Evolutionary conservation across 2,329 filamentous ascomycete genomes (phyloP).

Genomic region (Xylaria sp.): DNA sequence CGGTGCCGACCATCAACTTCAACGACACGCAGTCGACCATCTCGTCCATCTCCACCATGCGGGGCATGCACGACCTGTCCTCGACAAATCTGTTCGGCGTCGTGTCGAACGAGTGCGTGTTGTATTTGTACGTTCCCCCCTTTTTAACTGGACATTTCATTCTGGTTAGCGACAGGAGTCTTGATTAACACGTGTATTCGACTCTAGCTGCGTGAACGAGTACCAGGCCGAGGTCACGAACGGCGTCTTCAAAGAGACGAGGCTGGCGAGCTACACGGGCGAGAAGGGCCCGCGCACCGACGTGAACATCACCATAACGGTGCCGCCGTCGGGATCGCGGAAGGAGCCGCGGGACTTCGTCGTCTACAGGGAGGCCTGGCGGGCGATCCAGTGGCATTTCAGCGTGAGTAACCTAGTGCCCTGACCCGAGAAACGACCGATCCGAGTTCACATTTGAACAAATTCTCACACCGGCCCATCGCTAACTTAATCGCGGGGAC

Average conservation of each 20-base stretch:
- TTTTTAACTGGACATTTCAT: no score
- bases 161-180: not conserved
- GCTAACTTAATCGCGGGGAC: no score
- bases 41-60: slow-evolving; percentile 8
- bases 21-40: slow-evolving; percentile 15
- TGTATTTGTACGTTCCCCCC: slow-evolving; percentile 7
- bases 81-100: slow-evolving; percentile 4
- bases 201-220: slow-evolving; percentile 14
- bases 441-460: no score
- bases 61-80: slow-evolving; percentile 8
- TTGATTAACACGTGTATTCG: not conserved
- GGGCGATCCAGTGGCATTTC: not conserved
- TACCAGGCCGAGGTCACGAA: slow-evolving; percentile 11
- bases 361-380: not conserved
- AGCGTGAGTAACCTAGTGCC: slow-evolving; percentile 2
- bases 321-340: slow-evolving; percentile 1
- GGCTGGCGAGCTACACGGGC: slow-evolving; percentile 1
- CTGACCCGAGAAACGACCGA: no score
- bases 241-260: slow-evolving; percentile 11
- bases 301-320: slow-evolving; percentile 14
- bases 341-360: not conserved
- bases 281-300: not conserved
- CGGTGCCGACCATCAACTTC: slow-evolving; percentile 5
- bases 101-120: slow-evolving; percentile 16
- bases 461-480: no score